These are phyloP conservation scores for Glarea lozoyensis DNA, from an alignment of 495 filamentous ascomycete species.

Conservation along the genomic window DNA sequence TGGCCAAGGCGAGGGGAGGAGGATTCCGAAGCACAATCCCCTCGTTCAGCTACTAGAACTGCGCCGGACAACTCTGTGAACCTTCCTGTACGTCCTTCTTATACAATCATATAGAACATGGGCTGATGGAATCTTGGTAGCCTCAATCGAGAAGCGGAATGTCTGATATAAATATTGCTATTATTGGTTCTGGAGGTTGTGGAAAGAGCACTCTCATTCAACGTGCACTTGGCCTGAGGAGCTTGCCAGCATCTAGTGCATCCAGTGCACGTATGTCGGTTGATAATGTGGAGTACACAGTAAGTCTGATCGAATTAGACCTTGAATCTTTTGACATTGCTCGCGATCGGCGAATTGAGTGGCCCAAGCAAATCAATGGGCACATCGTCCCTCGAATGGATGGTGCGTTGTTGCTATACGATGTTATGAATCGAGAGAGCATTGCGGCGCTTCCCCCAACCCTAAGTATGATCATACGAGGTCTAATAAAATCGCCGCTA, in stretches of 20 bases:
- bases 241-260: slow-evolving; percentile 41
- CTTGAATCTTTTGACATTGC: slow-evolving; percentile 59
- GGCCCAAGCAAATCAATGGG: slow-evolving; percentile 64
- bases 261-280: slow-evolving; percentile 63
- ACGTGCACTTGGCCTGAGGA: slow-evolving; percentile 61
- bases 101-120: background rate
- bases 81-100: slow-evolving; percentile 20
- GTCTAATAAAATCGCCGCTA: background rate
- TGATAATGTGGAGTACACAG: slow-evolving; percentile 66
- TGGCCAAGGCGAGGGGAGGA: slow-evolving; percentile 5
- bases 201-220: slow-evolving; percentile 91
- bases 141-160: slow-evolving; percentile 20
- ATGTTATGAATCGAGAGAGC: slow-evolving; percentile 67
- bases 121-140: slow-evolving; percentile 10
- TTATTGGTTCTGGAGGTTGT: slow-evolving; percentile 70
- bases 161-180: slow-evolving; percentile 73
- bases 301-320: slow-evolving; percentile 73
- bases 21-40: slow-evolving; percentile 1
- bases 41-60: slow-evolving; percentile 3
- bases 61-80: slow-evolving; percentile 24
- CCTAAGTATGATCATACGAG: slow-evolving; percentile 52
- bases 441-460: slow-evolving; percentile 57
- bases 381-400: slow-evolving; percentile 64
- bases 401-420: slow-evolving; percentile 76
- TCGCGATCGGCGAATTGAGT: slow-evolving; percentile 58